phyloP scores from a whole-genome alignment of 1,139 yeast species.

The Geotrichum fermentans region DNA sequence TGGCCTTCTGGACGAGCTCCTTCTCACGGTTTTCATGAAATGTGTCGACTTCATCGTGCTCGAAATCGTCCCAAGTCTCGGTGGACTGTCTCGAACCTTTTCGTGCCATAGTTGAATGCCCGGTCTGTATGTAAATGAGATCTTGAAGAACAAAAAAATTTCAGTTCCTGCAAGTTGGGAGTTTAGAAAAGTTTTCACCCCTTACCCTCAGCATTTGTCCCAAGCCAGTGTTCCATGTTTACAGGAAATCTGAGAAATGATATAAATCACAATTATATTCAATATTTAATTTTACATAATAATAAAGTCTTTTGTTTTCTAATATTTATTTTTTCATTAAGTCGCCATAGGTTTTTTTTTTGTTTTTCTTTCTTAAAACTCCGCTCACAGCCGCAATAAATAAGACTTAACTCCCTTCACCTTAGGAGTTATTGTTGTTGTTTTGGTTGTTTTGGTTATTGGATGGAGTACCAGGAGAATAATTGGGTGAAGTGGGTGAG shows the following conservation, averaged over 20 bases:
- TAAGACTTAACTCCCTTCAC: not conserved
- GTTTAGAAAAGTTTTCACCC: no score
- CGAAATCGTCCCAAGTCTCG: conserved; percentile 20
- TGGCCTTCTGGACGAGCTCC: conserved; percentile 11
- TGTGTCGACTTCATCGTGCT: conserved; percentile 20
- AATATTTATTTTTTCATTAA: conserved; percentile 1
- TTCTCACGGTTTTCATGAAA: conserved; percentile 18
- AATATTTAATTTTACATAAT: conserved; percentile 1
- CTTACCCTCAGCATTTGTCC: no score
- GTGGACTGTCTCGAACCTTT: conserved; percentile 7
- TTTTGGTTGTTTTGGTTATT: conserved; percentile 30
- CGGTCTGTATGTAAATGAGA: not conserved
- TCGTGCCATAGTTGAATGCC: conserved; percentile 14
- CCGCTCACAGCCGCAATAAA: not conserved
- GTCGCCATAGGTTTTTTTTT: not conserved
- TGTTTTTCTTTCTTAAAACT: not conserved
- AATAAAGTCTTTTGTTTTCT: not conserved
- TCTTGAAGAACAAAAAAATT: not conserved
- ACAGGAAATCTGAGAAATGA: no score
- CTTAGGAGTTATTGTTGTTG: conserved; percentile 14
- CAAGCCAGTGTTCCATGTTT: no score
- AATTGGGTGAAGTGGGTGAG: conserved; percentile 60
- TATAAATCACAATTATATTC: no score
- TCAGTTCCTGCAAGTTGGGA: not conserved
- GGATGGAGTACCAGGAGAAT: conserved; percentile 66